These are phyloP conservation scores for Bruguiera gymnorhiza DNA, from an alignment of 345 rosid species.

Conservation along the genomic window DNA sequence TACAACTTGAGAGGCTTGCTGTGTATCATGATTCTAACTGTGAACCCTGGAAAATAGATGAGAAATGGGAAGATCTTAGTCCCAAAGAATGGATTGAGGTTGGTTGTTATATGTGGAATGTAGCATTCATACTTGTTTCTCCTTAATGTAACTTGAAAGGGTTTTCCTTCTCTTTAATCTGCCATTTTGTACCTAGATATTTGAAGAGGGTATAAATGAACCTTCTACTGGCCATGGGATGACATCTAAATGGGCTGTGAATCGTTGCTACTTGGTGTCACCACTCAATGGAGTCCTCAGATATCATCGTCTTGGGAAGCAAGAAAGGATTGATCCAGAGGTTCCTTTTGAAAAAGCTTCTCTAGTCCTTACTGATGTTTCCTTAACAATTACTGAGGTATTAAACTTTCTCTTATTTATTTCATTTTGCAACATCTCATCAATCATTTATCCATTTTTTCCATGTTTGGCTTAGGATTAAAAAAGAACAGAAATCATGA, in stretches of 20 bases:
- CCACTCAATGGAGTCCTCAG: constrained; percentile 90
- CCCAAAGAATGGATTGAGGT: constrained; percentile 97
- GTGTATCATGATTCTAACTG: constrained; percentile 86
- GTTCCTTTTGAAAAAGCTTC: constrained; percentile 94
- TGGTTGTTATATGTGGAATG: constrained; percentile 28
- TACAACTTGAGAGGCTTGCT: constrained; percentile 93
- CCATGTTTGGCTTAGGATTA: neutral
- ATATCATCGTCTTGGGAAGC: constrained; percentile 95
- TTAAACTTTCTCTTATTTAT: constrained; percentile 12
- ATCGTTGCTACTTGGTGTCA: constrained; percentile 73
- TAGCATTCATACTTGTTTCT: constrained; percentile 3
- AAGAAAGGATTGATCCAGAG: constrained; percentile 87
- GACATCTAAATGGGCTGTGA: constrained; percentile 68
- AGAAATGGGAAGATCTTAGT: constrained; percentile 87
- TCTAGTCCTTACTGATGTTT: constrained; percentile 75
- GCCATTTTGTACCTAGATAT: constrained; percentile 49
- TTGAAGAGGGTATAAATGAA: constrained; percentile 94
- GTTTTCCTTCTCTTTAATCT: constrained; percentile 1
- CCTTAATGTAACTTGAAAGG: constrained; percentile 5
- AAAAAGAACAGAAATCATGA: neutral
- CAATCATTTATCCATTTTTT: constrained; percentile 5
- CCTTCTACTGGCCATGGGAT: constrained; percentile 36
- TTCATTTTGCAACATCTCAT: neutral
- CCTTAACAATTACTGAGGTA: constrained; percentile 81
- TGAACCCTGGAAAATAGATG: constrained; percentile 75